A percentile compares a stretch with the other conserved stretches of the same genome.
These are phyloP conservation scores for Saccharomycopsis fodiens DNA, from an alignment of 805 yeast species.

Conservation along the genomic window DNA sequence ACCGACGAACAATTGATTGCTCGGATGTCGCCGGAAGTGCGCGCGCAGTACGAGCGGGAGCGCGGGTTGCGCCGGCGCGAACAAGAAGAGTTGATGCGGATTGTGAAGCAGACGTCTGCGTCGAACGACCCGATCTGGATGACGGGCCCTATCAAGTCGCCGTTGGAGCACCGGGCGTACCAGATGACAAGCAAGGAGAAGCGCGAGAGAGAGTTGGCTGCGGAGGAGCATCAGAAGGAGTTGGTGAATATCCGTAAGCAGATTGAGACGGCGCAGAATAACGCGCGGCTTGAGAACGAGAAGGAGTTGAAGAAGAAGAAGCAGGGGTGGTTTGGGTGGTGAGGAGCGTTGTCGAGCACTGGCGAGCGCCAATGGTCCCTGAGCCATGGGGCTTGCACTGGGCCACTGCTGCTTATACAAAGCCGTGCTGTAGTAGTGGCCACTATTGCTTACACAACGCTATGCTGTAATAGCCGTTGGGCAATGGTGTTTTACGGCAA, in stretches of 20 bases:
- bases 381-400: not conserved
- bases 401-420: too few relatives aligned
- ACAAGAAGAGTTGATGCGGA: constrained; percentile 61
- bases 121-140: constrained; percentile 80
- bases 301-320: constrained; percentile 25
- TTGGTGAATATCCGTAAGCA: constrained; percentile 34
- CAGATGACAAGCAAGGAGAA: constrained; percentile 35
- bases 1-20: constrained; percentile 74
- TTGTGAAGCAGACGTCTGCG: constrained; percentile 53
- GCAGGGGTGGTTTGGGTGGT: constrained; percentile 27
- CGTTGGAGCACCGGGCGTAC: constrained; percentile 46
- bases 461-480: too few relatives aligned
- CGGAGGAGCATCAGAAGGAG: constrained; percentile 34
- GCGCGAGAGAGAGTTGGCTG: constrained; percentile 42
- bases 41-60: constrained; percentile 65
- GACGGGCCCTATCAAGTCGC: constrained; percentile 61
- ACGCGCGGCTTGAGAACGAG: constrained; percentile 27
- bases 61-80: constrained; percentile 55
- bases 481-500: too few relatives aligned
- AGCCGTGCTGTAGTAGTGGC: too few relatives aligned
- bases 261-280: constrained; percentile 28
- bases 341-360: not conserved
- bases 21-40: constrained; percentile 72
- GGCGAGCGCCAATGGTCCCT: not conserved
- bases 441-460: not conserved